phyloP scores from a whole-genome alignment of 139 green algal species.

The Nannochloris sp. region DNA sequence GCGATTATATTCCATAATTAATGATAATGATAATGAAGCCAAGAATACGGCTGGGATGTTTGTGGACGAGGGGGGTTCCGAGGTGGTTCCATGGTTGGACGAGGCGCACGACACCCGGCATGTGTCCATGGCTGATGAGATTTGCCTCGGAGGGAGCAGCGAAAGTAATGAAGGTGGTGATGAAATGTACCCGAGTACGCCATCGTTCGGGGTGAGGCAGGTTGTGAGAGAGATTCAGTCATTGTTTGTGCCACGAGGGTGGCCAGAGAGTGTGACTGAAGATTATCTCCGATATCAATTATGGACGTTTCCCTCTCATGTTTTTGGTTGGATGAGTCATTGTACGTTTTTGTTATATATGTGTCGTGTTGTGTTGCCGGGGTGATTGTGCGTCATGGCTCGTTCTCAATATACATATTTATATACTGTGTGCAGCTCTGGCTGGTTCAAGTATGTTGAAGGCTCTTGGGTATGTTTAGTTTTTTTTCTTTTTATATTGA shows the following conservation, averaged over 20 bases:
- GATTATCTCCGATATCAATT: constrained; percentile 80
- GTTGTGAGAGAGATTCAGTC: not conserved
- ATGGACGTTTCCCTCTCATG: constrained; percentile 55
- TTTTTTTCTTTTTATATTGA: no score
- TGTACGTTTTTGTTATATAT: not conserved
- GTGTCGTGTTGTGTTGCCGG: no score
- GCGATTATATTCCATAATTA: no score
- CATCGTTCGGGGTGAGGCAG: no score
- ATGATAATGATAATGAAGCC: no score
- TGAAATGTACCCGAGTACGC: not conserved
- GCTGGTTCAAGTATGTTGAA: constrained; percentile 62
- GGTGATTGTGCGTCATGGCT: no score
- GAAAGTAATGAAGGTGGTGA: not conserved
- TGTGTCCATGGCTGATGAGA: not conserved
- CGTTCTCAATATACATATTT: no score
- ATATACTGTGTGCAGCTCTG: constrained; percentile 25
- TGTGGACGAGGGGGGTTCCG: no score
- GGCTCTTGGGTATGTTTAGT: constrained; percentile 39
- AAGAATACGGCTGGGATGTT: no score
- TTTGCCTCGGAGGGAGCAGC: not conserved
- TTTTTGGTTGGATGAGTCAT: constrained; percentile 29
- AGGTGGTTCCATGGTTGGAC: not conserved
- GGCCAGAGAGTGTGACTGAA: constrained; percentile 46
- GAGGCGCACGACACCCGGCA: not conserved
- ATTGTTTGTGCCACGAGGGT: constrained; percentile 66